Base-by-base conservation (phyloP, 306 rosid genomes). In the Begonia fuchsioides region DNA sequence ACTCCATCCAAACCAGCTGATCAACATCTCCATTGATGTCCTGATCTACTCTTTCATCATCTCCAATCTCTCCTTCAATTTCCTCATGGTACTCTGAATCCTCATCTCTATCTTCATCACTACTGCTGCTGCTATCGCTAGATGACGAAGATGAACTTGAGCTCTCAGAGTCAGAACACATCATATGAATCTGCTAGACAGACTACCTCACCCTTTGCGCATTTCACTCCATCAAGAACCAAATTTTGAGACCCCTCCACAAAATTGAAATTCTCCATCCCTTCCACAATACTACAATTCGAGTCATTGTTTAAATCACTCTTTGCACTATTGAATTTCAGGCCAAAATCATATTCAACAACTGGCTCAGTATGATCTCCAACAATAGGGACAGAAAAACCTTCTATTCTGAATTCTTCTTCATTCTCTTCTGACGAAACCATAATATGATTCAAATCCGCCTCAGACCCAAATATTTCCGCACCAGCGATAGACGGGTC, bases 51-150 rank as follows among this genome's bases (percentile, higher is more conserved):
- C 16, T 72, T 58, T 52, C 75, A 15, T 64, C 71, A 62, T 66
- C 83, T 54, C 67, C 61, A 65, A 78, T 64, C 71, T 83, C 88
- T 12, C 93, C 96, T 58, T 82, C 96, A n/a, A n/a, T n/a, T n/a
- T n/a, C n/a, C n/a, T n/a, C n/a, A 20, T 51, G 68, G 17, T 54
- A 50, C 13, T 48, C 51, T 0, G 51, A 57, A 17, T 55, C 53
- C 19, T 26, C 52, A 1, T 38, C 59, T 8, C 45, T 67, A 0
- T 65, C 61, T 39, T 55, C 55, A 35, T 57, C 51, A 41, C 62
- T 49, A 19, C 61, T 58, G 44, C 65, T 57, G 13, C 56, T 58
- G 39, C 47, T 48, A 9, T 59, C 52, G 46, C 72, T 65, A 12
- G 67, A 62, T 0, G 78, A 39, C 0, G 81, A 64, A 6, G 75